Evolutionary conservation across 148 eudicot species (phyloP), one percentile per base, ranked within the genome.

Genomic region (Nepenthes mirabilis): DNA sequence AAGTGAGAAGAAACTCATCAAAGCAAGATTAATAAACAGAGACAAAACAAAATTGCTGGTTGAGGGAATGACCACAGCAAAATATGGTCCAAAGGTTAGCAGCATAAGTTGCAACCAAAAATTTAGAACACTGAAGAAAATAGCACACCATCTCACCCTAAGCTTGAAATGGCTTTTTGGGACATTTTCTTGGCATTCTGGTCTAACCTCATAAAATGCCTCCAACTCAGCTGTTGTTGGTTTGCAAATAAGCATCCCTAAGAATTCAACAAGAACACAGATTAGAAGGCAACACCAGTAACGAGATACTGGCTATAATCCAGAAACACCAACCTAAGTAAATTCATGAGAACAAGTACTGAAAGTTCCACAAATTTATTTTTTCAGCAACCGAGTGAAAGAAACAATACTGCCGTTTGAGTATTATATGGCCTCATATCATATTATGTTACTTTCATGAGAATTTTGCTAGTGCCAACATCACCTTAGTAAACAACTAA

Each of bases 81-180:
- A 48, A 2, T 7, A 34, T 53, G 10, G 13, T 12, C 11, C 23
- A 50, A 50, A 23, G 23, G 23, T 23, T 23, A 0, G 23, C 55
- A 12, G 32, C 33, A 52, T 11, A 11, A n/a, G 14, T 11, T n/a
- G 5, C 6, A 12, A 7, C 32, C 14, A 11, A 52, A 52, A 52
- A 5, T 1, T 10, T 10, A 7, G 52, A 48, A 36, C 11, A 1
- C 10, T n/a, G 1, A 53, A 36, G 40, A 14, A 35, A 37, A 43
- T 14, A 47, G 13, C 37, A 64, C 37, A 9, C 37, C 53, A 55
- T 60, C 97, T 37, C 70, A 91, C 97, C 83, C 79, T 78, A 49
- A 83, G 88, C 75, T 82, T 91, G 76, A 91, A 91, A 58, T 80
- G 88, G 55, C 82, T 67, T 71, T 80, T 85, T 5, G 94, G 88